Conservation (phyloP, 2,329 filamentous ascomycete genomes). For the Keithomyces neogunnii region DNA sequence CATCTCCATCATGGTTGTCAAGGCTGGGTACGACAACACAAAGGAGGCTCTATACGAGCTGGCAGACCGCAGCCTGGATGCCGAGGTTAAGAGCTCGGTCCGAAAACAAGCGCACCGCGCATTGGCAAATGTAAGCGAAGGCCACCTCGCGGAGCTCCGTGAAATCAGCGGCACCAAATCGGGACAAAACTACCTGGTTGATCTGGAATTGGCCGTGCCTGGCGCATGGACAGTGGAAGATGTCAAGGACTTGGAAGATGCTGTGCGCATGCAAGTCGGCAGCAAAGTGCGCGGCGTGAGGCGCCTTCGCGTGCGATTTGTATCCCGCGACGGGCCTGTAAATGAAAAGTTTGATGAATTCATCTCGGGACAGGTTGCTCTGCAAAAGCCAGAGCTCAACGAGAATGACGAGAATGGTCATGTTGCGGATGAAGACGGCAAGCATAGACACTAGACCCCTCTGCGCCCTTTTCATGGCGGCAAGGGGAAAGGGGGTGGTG, state of each 20-base stretch:
- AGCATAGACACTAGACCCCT: conserved; percentile 19
- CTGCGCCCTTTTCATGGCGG: background rate
- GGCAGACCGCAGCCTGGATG: conserved; percentile 82
- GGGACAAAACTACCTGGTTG: conserved; percentile 91
- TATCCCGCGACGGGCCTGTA: conserved; percentile 53
- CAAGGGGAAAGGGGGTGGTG: background rate
- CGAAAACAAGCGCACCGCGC: conserved; percentile 55
- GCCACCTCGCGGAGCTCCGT: conserved; percentile 58
- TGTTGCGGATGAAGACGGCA: conserved; percentile 22
- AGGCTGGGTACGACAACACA: conserved; percentile 82
- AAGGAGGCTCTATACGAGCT: conserved; percentile 74
- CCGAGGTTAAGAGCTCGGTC: conserved; percentile 69
- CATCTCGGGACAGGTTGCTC: conserved; percentile 47
- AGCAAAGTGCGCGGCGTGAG: conserved; percentile 75
- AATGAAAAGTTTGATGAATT: conserved; percentile 69
- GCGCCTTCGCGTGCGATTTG: conserved; percentile 75
- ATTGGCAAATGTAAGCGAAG: conserved; percentile 43
- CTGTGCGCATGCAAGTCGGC: conserved; percentile 64
- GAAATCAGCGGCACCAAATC: conserved; percentile 88
- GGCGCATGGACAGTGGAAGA: conserved; percentile 66
- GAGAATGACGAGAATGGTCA: conserved; percentile 42
- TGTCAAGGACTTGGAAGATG: conserved; percentile 61
- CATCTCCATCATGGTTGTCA: conserved; percentile 89
- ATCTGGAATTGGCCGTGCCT: conserved; percentile 78
- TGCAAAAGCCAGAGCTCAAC: conserved; percentile 51